Evolutionary conservation across 2,329 filamentous ascomycete species (phyloP).

Genomic region (Saccharata proteae): DNA sequence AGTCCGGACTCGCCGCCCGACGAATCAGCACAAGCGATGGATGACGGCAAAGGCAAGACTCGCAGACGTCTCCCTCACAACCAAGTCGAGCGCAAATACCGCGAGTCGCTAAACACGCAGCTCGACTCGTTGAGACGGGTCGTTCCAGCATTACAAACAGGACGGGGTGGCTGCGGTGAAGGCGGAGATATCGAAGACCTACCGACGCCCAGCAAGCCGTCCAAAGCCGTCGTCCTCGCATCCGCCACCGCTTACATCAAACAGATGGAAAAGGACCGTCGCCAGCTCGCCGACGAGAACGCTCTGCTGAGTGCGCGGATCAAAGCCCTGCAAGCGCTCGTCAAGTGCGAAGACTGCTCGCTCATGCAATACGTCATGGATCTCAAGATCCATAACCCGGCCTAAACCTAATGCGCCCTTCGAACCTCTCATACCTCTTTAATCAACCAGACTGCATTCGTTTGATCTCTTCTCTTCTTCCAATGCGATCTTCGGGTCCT

Average conservation of each 20-base stretch:
- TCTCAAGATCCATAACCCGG: constrained; percentile 16
- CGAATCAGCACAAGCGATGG: constrained; percentile 11
- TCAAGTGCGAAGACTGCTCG: constrained; percentile 35
- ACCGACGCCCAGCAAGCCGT: constrained; percentile 28
- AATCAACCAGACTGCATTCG: not conserved
- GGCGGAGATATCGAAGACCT: constrained; percentile 30
- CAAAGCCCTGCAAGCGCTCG: constrained; percentile 30
- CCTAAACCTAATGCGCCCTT: not conserved
- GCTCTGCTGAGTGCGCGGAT: constrained; percentile 25
- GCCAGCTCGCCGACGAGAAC: constrained; percentile 27
- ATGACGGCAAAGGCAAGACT: constrained; percentile 19
- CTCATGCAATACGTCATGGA: constrained; percentile 32
- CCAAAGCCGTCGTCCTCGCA: constrained; percentile 35
- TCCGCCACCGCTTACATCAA: constrained; percentile 35
- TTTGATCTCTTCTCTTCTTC: not conserved
- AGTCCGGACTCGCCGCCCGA: constrained; percentile 16
- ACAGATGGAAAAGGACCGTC: constrained; percentile 31
- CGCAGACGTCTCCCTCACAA: constrained; percentile 30
- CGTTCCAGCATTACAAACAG: constrained; percentile 28
- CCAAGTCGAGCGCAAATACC: constrained; percentile 35
- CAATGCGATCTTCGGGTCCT: not conserved
- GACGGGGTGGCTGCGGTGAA: constrained; percentile 20
- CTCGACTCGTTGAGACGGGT: constrained; percentile 29
- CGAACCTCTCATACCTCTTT: not conserved
- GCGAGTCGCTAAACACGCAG: constrained; percentile 34